Conservation (phyloP, 2,329 filamentous ascomycete genomes). For the Talaromyces sp. region DNA sequence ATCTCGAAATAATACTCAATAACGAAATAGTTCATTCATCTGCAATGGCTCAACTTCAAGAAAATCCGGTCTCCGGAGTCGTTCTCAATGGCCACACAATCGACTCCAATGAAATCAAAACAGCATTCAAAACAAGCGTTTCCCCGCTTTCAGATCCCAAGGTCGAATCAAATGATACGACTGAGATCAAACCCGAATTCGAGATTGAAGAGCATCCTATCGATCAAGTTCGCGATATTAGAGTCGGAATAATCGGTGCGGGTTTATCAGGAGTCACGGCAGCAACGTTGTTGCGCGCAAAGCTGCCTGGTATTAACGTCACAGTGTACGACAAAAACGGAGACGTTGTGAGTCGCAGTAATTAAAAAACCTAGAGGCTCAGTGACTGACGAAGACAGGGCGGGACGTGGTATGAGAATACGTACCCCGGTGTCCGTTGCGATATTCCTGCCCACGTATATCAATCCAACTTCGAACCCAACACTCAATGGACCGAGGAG, state of each 20-base stretch:
- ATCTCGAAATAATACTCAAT: background rate
- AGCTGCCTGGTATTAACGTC: slow-evolving; percentile 65
- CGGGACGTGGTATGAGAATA: slow-evolving; percentile 49
- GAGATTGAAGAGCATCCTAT: slow-evolving; percentile 45
- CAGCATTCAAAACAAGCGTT: slow-evolving; percentile 2
- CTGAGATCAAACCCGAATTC: slow-evolving; percentile 25
- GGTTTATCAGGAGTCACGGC: slow-evolving; percentile 63
- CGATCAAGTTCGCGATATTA: slow-evolving; percentile 48
- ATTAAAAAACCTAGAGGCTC: background rate
- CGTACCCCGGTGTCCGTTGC: slow-evolving; percentile 64
- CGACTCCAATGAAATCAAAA: background rate
- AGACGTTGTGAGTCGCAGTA: slow-evolving; percentile 56
- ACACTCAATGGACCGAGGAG: slow-evolving; percentile 65
- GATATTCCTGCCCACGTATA: slow-evolving; percentile 70
- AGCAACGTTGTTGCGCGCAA: slow-evolving; percentile 63
- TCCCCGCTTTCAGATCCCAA: background rate
- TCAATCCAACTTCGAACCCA: slow-evolving; percentile 65
- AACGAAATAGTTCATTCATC: background rate
- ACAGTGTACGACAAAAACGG: slow-evolving; percentile 66
- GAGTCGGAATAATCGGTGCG: slow-evolving; percentile 62
- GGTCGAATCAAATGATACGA: background rate
- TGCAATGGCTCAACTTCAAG: slow-evolving; percentile 5
- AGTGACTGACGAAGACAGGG: slow-evolving; percentile 30
- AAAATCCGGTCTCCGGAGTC: background rate
- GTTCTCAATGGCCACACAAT: background rate